Base-by-base conservation (phyloP, 2,329 filamentous ascomycete genomes). In the Kalaharituber pfeilii region DNA sequence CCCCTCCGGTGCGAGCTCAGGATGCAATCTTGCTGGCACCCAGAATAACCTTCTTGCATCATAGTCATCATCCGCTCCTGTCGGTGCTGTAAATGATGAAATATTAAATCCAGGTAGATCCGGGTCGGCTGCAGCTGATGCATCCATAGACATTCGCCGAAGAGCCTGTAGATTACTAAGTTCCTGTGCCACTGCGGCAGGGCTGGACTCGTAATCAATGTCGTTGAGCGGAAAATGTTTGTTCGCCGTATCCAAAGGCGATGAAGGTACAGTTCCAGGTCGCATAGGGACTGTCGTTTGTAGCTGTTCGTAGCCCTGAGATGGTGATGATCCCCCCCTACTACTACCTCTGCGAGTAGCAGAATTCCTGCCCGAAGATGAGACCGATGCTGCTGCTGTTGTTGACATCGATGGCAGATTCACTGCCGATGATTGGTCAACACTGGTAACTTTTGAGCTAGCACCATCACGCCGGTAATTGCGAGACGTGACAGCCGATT, bases 21-120 rank as follows among this genome's bases (percentile, higher is more conserved):
- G 91, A 64, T 98, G 91, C 26, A 98, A 76, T 56, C 87, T 80
- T 24, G 91, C 91, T 4, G 91, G 91, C 5, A 98, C 91, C 91
- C 91, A 98, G 61, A 96, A 84, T 56, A 96, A 71, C 58, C 87
- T 78, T 1, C 88, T 87, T 6, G 86, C 80, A 66, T 96, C 89
- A 63, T 87, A 83, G 66, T 94, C 87, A 64, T 93, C 83, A 59
- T 86, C 83, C 57, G 79, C 77, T 28, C 80, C 78, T 2, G 75
- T 79, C 1, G 85, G 84, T 18, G 84, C 82, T 59, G 82, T 76
- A 18, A 82, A 75, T 2, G 84, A 81, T 70, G 86, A 77, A 36
- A 80, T 70, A 51, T 77, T 76, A 65, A 84, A 86, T 1, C 82
- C 82, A 13, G 86, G 80, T 60, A 93, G 73, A 66, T 93, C 85